These are phyloP conservation scores for Bacidia gigantensis DNA, from an alignment of 495 filamentous ascomycete species.

Conservation along the genomic window DNA sequence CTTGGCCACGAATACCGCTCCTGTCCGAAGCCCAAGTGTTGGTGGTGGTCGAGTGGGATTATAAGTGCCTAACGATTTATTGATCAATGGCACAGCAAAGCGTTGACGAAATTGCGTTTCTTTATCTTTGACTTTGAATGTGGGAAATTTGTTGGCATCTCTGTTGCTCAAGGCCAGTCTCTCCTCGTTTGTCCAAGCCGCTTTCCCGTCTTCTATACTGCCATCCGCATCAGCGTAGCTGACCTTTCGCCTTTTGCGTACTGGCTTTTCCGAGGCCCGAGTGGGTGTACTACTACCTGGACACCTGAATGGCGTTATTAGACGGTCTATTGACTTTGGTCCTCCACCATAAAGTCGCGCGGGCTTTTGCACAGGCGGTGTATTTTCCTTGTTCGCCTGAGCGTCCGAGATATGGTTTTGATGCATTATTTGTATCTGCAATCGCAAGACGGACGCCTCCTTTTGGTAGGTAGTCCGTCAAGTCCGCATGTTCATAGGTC, in stretches of 20 bases:
- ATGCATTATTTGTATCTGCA: constrained; percentile 21
- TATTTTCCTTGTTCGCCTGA: constrained; percentile 26
- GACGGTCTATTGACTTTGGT: constrained; percentile 48
- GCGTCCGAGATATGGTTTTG: constrained; percentile 24
- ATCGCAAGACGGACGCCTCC: background rate
- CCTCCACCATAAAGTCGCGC: constrained; percentile 24
- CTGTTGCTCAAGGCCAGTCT: constrained; percentile 73
- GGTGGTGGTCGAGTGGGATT: constrained; percentile 69
- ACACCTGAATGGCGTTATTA: constrained; percentile 84
- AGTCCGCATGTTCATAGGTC: too few species aligned
- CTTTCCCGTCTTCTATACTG: constrained; percentile 50
- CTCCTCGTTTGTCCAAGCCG: constrained; percentile 79
- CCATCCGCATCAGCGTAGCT: constrained; percentile 79
- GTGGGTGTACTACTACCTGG: constrained; percentile 64
- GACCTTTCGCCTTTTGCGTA: constrained; percentile 76
- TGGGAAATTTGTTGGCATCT: constrained; percentile 79
- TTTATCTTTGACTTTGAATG: constrained; percentile 84
- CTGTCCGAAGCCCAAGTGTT: constrained; percentile 70
- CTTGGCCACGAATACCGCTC: constrained; percentile 74
- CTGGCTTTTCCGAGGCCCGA: constrained; percentile 64
- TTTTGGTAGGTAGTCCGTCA: background rate
- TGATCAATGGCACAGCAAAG: constrained; percentile 77
- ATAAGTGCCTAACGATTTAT: constrained; percentile 60
- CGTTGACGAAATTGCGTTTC: constrained; percentile 61
- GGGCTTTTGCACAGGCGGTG: constrained; percentile 21